Evolutionary conservation across 1,284 basidiomycete genomes (phyloP).

Genomic region (Cutaneotrichosporon sp.): DNA sequence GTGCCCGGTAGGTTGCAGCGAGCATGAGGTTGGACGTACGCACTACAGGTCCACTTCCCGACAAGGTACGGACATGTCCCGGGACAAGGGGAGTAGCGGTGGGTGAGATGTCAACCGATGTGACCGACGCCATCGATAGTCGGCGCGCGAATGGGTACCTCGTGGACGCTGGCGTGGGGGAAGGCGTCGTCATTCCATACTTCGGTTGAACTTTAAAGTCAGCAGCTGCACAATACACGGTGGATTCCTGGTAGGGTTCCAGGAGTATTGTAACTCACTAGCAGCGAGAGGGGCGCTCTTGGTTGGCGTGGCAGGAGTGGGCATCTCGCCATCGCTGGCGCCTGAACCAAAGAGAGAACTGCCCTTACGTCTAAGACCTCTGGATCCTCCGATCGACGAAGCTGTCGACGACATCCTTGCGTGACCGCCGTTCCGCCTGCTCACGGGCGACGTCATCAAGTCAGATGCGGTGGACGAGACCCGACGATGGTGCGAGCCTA

Average conservation of each 20-base stretch:
- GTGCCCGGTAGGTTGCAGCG: constrained; percentile 35
- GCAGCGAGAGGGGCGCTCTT: constrained; percentile 31
- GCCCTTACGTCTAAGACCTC: constrained; percentile 50
- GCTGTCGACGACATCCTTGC: constrained; percentile 22
- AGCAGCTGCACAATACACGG: constrained; percentile 5
- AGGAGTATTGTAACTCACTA: constrained; percentile 22
- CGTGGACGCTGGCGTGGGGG: constrained; percentile 28
- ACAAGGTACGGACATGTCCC: constrained; percentile 17
- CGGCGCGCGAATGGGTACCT: constrained; percentile 41
- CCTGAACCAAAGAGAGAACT: constrained; percentile 47
- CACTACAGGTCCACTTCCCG: constrained; percentile 35
- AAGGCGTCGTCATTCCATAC: constrained; percentile 39
- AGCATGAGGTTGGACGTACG: constrained; percentile 51
- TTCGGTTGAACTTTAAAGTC: constrained; percentile 25
- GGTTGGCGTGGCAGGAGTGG: constrained; percentile 44
- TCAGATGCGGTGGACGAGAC: constrained; percentile 23
- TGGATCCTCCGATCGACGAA: constrained; percentile 30
- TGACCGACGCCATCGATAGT: constrained; percentile 20
- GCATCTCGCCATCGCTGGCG: constrained; percentile 33
- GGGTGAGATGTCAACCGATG: constrained; percentile 11
- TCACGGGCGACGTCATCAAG: constrained; percentile 18
- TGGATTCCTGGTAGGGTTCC: not conserved
- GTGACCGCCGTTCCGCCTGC: constrained; percentile 14
- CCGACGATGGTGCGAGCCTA: constrained; percentile 20
- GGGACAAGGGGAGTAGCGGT: constrained; percentile 8